A percentile compares a stretch with the other conserved stretches of the same genome.
These are phyloP conservation scores for Scutellaria barbata DNA, from an alignment of 257 asterid genomes.

Conservation along the genomic window DNA sequence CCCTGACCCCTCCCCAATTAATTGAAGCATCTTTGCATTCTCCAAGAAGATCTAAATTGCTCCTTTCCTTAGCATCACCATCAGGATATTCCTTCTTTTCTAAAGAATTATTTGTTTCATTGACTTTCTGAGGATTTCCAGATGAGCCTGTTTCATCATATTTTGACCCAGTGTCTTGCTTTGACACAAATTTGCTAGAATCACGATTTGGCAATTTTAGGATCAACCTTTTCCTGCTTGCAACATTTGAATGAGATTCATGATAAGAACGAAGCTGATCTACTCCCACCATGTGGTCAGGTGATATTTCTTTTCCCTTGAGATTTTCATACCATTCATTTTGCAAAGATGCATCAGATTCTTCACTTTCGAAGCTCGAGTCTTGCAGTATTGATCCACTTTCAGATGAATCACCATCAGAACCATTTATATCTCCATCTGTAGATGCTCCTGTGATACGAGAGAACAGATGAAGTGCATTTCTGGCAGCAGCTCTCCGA, in stretches of 20 bases:
- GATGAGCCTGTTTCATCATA: conserved; percentile 53
- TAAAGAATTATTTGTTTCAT: conserved; percentile 36
- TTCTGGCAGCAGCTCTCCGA: conserved; percentile 96
- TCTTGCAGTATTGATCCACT: conserved; percentile 72
- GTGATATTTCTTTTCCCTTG: conserved; percentile 74
- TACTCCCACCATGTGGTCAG: conserved; percentile 52
- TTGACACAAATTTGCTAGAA: conserved; percentile 49
- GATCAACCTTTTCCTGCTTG: conserved; percentile 70
- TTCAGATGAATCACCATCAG: conserved; percentile 66
- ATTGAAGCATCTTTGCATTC: conserved; percentile 67
- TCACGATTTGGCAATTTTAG: conserved; percentile 82
- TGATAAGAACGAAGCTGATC: conserved; percentile 51
- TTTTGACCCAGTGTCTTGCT: conserved; percentile 37
- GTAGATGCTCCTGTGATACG: conserved; percentile 81
- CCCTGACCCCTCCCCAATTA: conserved; percentile 90
- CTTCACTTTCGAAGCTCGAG: conserved; percentile 73
- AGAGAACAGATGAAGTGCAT: conserved; percentile 92
- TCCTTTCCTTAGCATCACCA: conserved; percentile 47
- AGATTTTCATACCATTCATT: conserved; percentile 52
- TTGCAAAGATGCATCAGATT: conserved; percentile 68
- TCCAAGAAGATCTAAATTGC: conserved; percentile 68
- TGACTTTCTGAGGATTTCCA: conserved; percentile 43
- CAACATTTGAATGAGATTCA: conserved; percentile 52
- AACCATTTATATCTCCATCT: conserved; percentile 66
- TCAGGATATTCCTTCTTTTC: conserved; percentile 40